Evolutionary conservation across 108 stramenopile species (phyloP), one percentile per base, ranked within the genome.

Genomic region (Skeletonema menzelii): DNA sequence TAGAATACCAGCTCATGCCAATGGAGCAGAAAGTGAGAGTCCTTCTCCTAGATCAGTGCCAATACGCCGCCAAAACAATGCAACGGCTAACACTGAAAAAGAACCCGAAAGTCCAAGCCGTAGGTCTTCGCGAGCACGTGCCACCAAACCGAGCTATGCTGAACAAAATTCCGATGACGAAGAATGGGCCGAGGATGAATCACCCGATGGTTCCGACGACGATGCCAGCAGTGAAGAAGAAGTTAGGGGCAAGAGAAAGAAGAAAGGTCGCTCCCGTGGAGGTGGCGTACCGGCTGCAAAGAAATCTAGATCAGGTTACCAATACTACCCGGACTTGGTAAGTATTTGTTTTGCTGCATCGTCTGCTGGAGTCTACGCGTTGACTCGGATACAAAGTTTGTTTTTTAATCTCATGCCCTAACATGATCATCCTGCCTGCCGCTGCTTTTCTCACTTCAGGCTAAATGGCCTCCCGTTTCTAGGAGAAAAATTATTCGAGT

Each of bases 391-490:
- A 10, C 7, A 3, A 37, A 7, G 6, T 1, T 14, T 15, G 14
- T 40, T 42, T 42, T 42, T n/a, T 2, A 3, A 3, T 42, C 40
- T 42, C 15, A n/a, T 42, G 3, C 14, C 40, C 15, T 15, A 42
- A n/a, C n/a, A n/a, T n/a, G n/a, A 42, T 15, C 1, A 27, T 19
- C 4, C 59, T n/a, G 55, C 66, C 56, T n/a, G 1, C 5, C 20
- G 5, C 26, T 35, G 1, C 35, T 37, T 11, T 69, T 74, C 44
- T 73, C 72, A 38, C 14, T 40, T 27, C 37, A 75, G 14, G 46
- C 73, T 56, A 63, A 63, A 30, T 80, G 79, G 79, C 69, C 69
- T 35, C 58, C 37, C n/a, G 46, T 82, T 27, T 32, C 67, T 14
- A 57, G 34, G 27, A 58, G 70, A 32, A 28, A 44, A 8, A 67